Evolutionary conservation across 2,329 filamentous ascomycete genomes (phyloP), one percentile per base, ranked within the genome.

Genomic region (Fusarium agapanthi): DNA sequence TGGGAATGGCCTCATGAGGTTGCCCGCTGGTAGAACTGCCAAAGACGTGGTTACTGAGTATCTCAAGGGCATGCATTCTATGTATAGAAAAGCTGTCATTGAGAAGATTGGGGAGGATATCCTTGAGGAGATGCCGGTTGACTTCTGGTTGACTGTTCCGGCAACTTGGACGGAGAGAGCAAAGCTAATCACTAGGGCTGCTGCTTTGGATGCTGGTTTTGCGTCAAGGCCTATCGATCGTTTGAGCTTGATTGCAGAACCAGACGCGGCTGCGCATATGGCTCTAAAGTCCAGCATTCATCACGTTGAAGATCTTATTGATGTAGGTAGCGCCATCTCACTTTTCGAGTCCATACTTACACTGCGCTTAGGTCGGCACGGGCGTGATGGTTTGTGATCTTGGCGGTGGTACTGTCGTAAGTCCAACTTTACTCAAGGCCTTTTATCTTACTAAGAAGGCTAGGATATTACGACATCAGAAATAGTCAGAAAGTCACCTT

Each of bases 231-330:
- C 51, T 7, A 40, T 30, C 11, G 51, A 54, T 30, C 51, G 51
- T 3, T 40, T 54, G 35, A 54, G 35, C 5, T 7, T 54, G 15
- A 54, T 54, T 3, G 40, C 51, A 5, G 51, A 54, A 7, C 51
- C 51, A 11, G 51, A 54, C 5, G 51, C 51, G 5, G 51, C 51
- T 4, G 51, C 51, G 2, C 51, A 54, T 30, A 54, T 54, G 51
- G 51, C 51, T 54, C 18, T 54, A 7, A 54, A 54, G 35, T 54
- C 51, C 11, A 54, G 51, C 5, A 54, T 54, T 41, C 35, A 54
- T 30, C 51, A 54, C 2, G 51, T 54, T 1, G 51, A 40, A 54
- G 51, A 54, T 18, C 35, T 54, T 2, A 40, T 54, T 8, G 51
- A 54, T 40, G 51, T n/a, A n/a, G 14, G 51, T 14, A n/a, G 8